Base-by-base conservation (phyloP, 805 yeast species). In the Lipomyces kockii region DNA sequence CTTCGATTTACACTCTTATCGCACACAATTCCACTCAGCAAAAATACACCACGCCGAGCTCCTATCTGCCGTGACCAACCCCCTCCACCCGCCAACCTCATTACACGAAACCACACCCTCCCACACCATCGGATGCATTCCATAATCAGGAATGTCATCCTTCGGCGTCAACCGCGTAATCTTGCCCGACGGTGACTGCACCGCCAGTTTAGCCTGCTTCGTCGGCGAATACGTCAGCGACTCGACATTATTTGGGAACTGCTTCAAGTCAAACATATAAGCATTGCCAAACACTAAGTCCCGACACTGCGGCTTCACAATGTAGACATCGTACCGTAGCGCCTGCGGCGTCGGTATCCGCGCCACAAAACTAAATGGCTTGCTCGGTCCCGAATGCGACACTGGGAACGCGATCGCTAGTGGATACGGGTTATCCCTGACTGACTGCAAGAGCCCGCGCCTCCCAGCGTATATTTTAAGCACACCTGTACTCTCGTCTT, bases 161-260 rank as follows among this genome's bases (percentile, higher is more conserved):
- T 57, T 64, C 27, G 51, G 9, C 22, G 46, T 53, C 63, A 93
- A 78, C 72, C 88, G 86, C 72, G 84, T 84, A 68, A 90, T 85
- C 70, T 88, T 87, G 0, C 97, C 97, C 1, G 90, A 85, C 1
- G 99, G 99, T 0, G 95, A 85, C 74, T 92, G 92, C 20, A 94
- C 78, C 0, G 89, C 93, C 61, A 91, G 76, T 69, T 88, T 85
- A 65, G 84, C 82, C 55, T 37, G 64, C 56, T 57, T 58, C 43
- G 58, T 62, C 61, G 61, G 66, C 6, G 67, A 62, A 56, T 63
- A 59, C 34, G 59, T 52, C 20, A 56, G 52, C 56, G 64, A 63
- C 53, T 68, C 60, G 57, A 62, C 64, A 53, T 63, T 63, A 76
- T 78, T n/a, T n/a, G 87, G 81, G 9, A 90, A 86, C 73, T 88